Evolutionary conservation across 352 stramenopile genomes (phyloP).

Genomic region (Globisporangium spiculum): DNA sequence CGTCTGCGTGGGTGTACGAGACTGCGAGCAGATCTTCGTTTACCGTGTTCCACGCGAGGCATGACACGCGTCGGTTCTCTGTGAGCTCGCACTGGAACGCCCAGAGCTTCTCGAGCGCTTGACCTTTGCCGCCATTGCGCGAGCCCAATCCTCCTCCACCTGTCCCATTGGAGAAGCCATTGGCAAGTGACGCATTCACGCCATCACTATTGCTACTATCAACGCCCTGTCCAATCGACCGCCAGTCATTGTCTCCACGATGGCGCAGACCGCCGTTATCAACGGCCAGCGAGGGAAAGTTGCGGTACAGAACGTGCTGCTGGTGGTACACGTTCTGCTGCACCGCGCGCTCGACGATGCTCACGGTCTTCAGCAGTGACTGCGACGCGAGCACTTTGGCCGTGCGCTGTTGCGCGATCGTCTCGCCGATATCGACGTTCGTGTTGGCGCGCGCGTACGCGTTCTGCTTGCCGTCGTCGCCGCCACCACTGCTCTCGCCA

Average conservation of each 20-base stretch:
- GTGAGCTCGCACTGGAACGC: conserved; percentile 68
- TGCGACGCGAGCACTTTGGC: conserved; percentile 54
- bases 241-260: conserved; percentile 13
- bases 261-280: background rate
- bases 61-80: conserved; percentile 54
- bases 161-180: conserved; percentile 16
- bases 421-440: conserved; percentile 72
- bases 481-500: conserved; percentile 24
- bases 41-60: conserved; percentile 83
- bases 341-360: conserved; percentile 78
- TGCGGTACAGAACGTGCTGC: conserved; percentile 80
- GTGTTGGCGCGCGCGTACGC: conserved; percentile 67
- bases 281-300: conserved; percentile 50
- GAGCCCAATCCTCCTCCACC: background rate
- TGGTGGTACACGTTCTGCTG: conserved; percentile 89
- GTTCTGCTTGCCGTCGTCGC: conserved; percentile 45
- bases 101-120: conserved; percentile 71
- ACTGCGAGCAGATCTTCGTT: conserved; percentile 91
- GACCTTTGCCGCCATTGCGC: conserved; percentile 14
- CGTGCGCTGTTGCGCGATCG: conserved; percentile 67
- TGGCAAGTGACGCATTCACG: conserved; percentile 18
- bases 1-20: conserved; percentile 59
- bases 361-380: conserved; percentile 57
- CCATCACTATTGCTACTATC: background rate
- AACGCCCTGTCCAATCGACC: background rate